phyloP scores from a whole-genome alignment of 768 basidiomycete species.

The Russula foetens region DNA sequence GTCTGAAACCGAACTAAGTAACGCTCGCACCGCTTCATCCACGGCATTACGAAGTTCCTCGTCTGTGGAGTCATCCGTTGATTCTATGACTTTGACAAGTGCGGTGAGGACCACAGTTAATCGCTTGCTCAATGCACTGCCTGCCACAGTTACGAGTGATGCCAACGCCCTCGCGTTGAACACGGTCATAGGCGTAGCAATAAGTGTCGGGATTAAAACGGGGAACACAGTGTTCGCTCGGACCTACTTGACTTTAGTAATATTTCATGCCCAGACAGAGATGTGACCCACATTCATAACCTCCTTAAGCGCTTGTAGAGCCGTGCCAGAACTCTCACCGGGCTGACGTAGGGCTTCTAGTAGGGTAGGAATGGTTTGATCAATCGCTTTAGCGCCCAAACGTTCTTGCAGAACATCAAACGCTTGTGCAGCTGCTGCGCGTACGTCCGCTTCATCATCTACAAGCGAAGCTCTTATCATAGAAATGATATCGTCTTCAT shows the following conservation, averaged over 20 bases:
- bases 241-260: slow-evolving; percentile 42
- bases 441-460: slow-evolving; percentile 78
- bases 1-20: slow-evolving; percentile 75
- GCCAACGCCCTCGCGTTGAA: slow-evolving; percentile 93
- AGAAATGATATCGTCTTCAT: slow-evolving; percentile 82
- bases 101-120: slow-evolving; percentile 72
- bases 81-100: slow-evolving; percentile 70
- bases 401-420: slow-evolving; percentile 92
- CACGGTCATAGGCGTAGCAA: slow-evolving; percentile 81
- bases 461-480: slow-evolving; percentile 82
- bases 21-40: slow-evolving; percentile 62
- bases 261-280: not conserved
- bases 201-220: slow-evolving; percentile 88
- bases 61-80: slow-evolving; percentile 40
- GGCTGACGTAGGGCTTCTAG: slow-evolving; percentile 90
- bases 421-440: slow-evolving; percentile 79
- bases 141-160: slow-evolving; percentile 89
- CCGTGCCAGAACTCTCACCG: slow-evolving; percentile 91
- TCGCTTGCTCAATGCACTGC: slow-evolving; percentile 78
- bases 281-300: slow-evolving; percentile 73
- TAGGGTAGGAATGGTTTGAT: slow-evolving; percentile 92
- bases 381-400: slow-evolving; percentile 86
- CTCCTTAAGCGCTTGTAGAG: slow-evolving; percentile 85
- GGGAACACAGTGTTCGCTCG: slow-evolving; percentile 96
- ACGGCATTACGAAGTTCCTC: slow-evolving; percentile 67